phyloP scores from a whole-genome alignment of 202 grass and related monocot genomes.

The Setaria italica region DNA sequence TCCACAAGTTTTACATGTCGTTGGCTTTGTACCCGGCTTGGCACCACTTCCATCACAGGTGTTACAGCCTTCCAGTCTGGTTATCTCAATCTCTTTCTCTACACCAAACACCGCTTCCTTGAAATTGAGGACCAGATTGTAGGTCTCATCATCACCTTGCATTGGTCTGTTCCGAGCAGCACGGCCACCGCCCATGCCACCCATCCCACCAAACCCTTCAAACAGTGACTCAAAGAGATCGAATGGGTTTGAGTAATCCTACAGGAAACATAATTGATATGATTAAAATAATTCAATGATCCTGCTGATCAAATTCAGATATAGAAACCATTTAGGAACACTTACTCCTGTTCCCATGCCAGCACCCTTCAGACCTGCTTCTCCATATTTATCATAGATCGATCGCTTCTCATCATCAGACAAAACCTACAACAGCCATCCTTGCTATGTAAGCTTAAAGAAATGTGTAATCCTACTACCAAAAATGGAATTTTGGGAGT shows the following conservation, averaged over 20 bases:
- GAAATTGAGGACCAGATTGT: conserved; percentile 90
- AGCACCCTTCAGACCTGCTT: conserved; percentile 93
- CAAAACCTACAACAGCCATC: conserved; percentile 60
- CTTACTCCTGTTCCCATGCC: conserved; percentile 95
- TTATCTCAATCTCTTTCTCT: conserved; percentile 96
- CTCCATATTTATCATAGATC: conserved; percentile 97
- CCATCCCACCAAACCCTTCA: conserved; percentile 96
- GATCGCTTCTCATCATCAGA: conserved; percentile 96
- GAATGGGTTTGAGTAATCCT: conserved; percentile 96
- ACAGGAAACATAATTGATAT: conserved; percentile 33
- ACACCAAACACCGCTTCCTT: conserved; percentile 96
- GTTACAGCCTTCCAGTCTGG: conserved; percentile 72
- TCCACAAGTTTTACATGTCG: conserved; percentile 77
- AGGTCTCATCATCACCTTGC: conserved; percentile 92
- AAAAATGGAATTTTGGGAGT: conserved; percentile 25
- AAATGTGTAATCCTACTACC: conserved; percentile 14
- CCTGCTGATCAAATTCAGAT: conserved; percentile 20
- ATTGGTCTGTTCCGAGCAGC: conserved; percentile 84
- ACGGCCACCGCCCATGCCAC: conserved; percentile 66
- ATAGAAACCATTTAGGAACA: conserved; percentile 40
- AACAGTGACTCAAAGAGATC: conserved; percentile 98
- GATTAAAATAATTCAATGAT: conserved; percentile 24
- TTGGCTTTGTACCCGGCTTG: conserved; percentile 89
- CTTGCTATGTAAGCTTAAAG: conserved; percentile 26
- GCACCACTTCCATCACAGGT: conserved; percentile 89